phyloP scores from a whole-genome alignment of 805 yeast genomes.

The Lachancea quebecensis region DNA sequence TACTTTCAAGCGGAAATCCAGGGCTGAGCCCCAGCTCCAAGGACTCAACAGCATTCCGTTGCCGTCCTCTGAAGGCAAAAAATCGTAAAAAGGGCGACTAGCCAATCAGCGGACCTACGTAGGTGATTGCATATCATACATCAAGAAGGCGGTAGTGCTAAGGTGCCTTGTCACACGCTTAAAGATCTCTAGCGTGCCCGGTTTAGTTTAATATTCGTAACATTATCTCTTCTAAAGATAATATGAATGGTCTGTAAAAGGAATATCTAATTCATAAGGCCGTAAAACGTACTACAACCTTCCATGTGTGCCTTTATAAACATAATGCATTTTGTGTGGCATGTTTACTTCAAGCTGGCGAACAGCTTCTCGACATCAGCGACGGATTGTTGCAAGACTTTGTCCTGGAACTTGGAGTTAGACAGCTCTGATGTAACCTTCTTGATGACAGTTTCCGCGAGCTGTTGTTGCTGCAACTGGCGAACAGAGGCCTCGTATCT shows the following conservation, averaged over 20 bases:
- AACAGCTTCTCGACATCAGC: slow-evolving; percentile 87
- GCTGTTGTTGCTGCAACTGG: slow-evolving; percentile 90
- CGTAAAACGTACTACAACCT: slow-evolving; percentile 2
- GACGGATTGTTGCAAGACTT: slow-evolving; percentile 82
- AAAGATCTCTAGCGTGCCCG: no score
- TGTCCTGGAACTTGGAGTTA: slow-evolving; percentile 90
- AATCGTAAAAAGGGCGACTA: not conserved
- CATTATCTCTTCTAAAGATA: not conserved
- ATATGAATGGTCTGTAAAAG: slow-evolving; percentile 4
- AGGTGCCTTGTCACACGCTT: no score
- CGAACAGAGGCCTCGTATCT: slow-evolving; percentile 96
- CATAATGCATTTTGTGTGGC: not conserved
- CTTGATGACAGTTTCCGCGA: slow-evolving; percentile 76
- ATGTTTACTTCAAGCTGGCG: slow-evolving; percentile 32
- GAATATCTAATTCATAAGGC: slow-evolving; percentile 21
- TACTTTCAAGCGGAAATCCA: slow-evolving; percentile 28
- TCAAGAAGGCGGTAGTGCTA: no score
- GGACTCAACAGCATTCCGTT: slow-evolving; percentile 25
- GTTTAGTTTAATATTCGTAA: not conserved
- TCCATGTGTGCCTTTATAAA: slow-evolving; percentile 1
- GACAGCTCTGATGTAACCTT: slow-evolving; percentile 80
- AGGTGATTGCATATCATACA: no score
- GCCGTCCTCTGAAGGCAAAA: slow-evolving; percentile 16
- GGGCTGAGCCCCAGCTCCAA: slow-evolving; percentile 8
- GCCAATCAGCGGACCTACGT: no score